Conservation (phyloP, 2,329 filamentous ascomycete species). For the Penicillium decumbens region DNA sequence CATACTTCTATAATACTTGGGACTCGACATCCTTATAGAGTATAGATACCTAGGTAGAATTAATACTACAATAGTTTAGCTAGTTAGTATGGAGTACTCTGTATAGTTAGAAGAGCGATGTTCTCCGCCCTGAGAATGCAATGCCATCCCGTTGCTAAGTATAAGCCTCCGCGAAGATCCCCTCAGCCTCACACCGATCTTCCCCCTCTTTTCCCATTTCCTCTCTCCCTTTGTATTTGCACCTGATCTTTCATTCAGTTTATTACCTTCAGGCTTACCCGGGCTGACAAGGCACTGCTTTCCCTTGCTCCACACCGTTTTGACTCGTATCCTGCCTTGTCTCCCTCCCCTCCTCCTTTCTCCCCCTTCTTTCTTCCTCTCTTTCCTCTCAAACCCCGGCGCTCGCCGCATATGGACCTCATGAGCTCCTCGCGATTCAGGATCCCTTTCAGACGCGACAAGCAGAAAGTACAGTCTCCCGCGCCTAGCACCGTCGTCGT, state of each 20-base stretch:
- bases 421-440: constrained; percentile 50
- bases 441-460: constrained; percentile 47
- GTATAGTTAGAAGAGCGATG: too few species aligned
- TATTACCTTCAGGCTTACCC: not conserved
- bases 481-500: constrained; percentile 30
- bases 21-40: too few species aligned
- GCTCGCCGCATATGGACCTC: constrained; percentile 41
- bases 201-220: constrained; percentile 10
- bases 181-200: constrained; percentile 8
- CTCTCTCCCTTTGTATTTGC: constrained; percentile 3
- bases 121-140: constrained; percentile 5
- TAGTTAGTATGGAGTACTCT: too few species aligned
- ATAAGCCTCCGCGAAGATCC: not conserved
- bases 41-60: too few species aligned
- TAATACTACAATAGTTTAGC: too few species aligned
- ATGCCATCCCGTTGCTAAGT: not conserved
- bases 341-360: constrained; percentile 10
- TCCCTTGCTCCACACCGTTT: constrained; percentile 9
- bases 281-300: constrained; percentile 10
- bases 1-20: not conserved
- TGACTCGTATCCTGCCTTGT: constrained; percentile 12
- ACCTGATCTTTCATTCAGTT: not conserved
- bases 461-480: constrained; percentile 45
- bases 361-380: constrained; percentile 11
- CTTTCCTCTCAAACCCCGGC: constrained; percentile 7